Evolutionary conservation across 192 early-diverging fungal species (phyloP).

Genomic region (Linnemannia schmuckeri): DNA sequence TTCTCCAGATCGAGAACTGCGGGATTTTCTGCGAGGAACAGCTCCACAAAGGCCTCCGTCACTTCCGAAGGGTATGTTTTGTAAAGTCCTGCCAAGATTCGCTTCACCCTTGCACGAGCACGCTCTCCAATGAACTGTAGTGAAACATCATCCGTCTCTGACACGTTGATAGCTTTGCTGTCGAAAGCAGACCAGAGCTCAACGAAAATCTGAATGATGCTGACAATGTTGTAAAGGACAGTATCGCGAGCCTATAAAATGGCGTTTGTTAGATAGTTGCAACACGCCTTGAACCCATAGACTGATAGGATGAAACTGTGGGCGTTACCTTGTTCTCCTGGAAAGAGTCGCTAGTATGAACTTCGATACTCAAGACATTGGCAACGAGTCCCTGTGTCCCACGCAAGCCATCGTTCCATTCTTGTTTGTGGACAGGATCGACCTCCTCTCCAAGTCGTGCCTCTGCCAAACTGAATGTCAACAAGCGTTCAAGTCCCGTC

Average conservation of each 20-base stretch:
- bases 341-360: slow-evolving; percentile 45
- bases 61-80: slow-evolving; percentile 66
- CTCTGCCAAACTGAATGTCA: slow-evolving; percentile 50
- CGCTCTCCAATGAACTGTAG: slow-evolving; percentile 61
- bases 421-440: slow-evolving; percentile 44
- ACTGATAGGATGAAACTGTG: background rate
- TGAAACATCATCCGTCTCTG: slow-evolving; percentile 37
- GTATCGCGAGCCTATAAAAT: slow-evolving; percentile 61
- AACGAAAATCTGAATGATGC: slow-evolving; percentile 62
- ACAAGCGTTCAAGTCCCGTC: slow-evolving; percentile 44
- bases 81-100: slow-evolving; percentile 68
- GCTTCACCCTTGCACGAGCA: slow-evolving; percentile 61
- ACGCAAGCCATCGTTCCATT: slow-evolving; percentile 46
- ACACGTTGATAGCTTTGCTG: slow-evolving; percentile 24
- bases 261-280: background rate
- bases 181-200: slow-evolving; percentile 65
- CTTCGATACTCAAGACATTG: slow-evolving; percentile 46
- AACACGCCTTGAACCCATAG: background rate
- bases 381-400: slow-evolving; percentile 45
- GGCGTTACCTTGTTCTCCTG: slow-evolving; percentile 46
- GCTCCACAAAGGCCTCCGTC: slow-evolving; percentile 73
- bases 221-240: slow-evolving; percentile 59
- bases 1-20: slow-evolving; percentile 60
- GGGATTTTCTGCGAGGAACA: slow-evolving; percentile 75
- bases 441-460: slow-evolving; percentile 51